Evolutionary conservation across 2,329 filamentous ascomycete genomes (phyloP), one percentile per base, ranked within the genome.

Genomic region (Penicillium crustosum): DNA sequence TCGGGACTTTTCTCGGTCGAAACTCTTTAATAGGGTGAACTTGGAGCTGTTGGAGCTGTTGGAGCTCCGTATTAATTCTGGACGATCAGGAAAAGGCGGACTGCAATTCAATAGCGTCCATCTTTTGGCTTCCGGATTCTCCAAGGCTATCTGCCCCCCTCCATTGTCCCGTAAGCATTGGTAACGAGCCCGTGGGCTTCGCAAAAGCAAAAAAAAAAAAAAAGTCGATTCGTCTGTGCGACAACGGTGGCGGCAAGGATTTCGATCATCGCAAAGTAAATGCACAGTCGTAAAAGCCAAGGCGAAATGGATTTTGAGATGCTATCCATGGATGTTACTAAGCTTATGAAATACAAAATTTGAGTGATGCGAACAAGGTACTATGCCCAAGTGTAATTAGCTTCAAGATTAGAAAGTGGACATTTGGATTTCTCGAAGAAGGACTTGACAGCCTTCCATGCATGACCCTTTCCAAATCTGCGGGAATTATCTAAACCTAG

Each of bases 371-470:
- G 54, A 59, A 49, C 53, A 48, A 59, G 42, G 57, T 25, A 15
- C 31, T 33, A 33, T 33, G 5, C 31, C 31, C 13, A 33, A 15
- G 31, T 33, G 57, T 36, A 38, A 41, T 29, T 44, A 57, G 42
- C 35, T 23, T 45, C 39, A 52, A 25, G 25, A 43, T 55, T 39
- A 29, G 39, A 53, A 49, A 49, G 52, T 55, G 55, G 44, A 54
- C 35, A 51, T 47, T 42, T 27, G 42, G 31, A 29, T 29, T 65
- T 66, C 60, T 66, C 58, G 57, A 64, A 65, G 61, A 55, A 49
- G 50, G 23, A 48, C 51, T 23, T 67, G 64, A 67, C 64, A 67
- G 65, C 59, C 64, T 67, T 67, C 64, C 61, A 67, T 67, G 65
- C 65, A 66, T 66, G 48, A 43, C 59, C 35, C 53, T 53, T 19